Percentiles rank a stretch among this genome's conserved stretches.
Conservation (phyloP, 1,284 basidiomycete species). For the Microbotryum saponariae region DNA sequence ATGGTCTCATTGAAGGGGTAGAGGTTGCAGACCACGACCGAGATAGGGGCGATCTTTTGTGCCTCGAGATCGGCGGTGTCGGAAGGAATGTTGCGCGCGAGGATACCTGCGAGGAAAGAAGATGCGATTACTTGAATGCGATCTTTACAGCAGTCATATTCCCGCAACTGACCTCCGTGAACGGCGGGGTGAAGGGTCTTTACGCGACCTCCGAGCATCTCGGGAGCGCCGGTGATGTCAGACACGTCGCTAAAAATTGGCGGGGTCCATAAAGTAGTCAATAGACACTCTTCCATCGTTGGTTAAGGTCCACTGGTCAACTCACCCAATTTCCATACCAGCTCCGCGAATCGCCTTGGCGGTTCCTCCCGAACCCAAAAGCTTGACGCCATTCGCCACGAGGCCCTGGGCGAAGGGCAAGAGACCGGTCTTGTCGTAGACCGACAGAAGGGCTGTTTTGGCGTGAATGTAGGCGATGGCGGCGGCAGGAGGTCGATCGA, state of each 20-base stretch:
- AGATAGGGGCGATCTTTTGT: constrained; percentile 79
- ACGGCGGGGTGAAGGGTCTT: constrained; percentile 99
- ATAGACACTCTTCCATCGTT: no score
- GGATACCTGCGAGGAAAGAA: constrained; percentile 53
- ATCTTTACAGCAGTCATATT: background rate
- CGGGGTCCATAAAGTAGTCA: background rate
- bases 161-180: constrained; percentile 67
- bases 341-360: constrained; percentile 95
- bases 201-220: constrained; percentile 97
- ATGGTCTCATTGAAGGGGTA: constrained; percentile 96
- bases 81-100: constrained; percentile 76
- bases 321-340: constrained; percentile 81
- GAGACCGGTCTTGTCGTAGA: constrained; percentile 92
- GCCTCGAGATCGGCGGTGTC: constrained; percentile 73
- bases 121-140: no score
- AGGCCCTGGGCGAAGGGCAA: constrained; percentile 82
- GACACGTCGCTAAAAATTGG: constrained; percentile 75
- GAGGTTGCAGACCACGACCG: constrained; percentile 96
- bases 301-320: constrained; percentile 22
- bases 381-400: constrained; percentile 68
- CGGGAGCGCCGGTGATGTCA: constrained; percentile 96
- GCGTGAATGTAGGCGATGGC: no score
- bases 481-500: no score
- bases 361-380: constrained; percentile 93
- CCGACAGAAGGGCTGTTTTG: constrained; percentile 69